These are phyloP conservation scores for Schoenoplectus tabernaemontani DNA, from an alignment of 202 grass and related monocot species.

Conservation along the genomic window DNA sequence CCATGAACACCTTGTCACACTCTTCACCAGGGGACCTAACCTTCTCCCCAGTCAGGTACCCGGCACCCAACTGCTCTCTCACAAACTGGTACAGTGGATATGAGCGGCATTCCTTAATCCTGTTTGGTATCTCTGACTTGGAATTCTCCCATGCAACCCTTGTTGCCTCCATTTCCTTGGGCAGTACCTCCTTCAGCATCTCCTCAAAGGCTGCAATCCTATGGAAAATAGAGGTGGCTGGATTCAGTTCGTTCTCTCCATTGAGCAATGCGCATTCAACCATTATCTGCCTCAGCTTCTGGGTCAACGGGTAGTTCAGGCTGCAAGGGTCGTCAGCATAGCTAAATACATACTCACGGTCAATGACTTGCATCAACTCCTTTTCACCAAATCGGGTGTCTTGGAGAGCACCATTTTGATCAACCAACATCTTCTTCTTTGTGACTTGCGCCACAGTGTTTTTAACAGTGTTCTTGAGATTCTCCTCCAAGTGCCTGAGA, in stretches of 20 bases:
- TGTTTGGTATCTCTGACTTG: constrained; percentile 28
- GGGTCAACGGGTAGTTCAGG: constrained; percentile 46
- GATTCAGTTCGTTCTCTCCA: constrained; percentile 35
- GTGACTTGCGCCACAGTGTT: constrained; percentile 39
- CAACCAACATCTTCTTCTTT: constrained; percentile 49
- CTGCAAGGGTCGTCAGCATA: constrained; percentile 60
- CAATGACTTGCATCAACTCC: constrained; percentile 45
- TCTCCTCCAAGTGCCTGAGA: constrained; percentile 79
- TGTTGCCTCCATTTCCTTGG: constrained; percentile 43
- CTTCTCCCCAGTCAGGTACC: constrained; percentile 78
- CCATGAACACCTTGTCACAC: constrained; percentile 63
- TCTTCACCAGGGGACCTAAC: constrained; percentile 64
- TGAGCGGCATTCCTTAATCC: constrained; percentile 56
- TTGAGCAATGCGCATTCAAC: constrained; percentile 50
- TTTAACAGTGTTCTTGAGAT: constrained; percentile 53
- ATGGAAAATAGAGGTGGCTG: constrained; percentile 49
- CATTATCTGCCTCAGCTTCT: constrained; percentile 55
- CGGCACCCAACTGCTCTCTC: constrained; percentile 47
- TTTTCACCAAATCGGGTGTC: constrained; percentile 54
- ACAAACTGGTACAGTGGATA: constrained; percentile 69
- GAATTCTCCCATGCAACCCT: constrained; percentile 49
- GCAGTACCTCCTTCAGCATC: constrained; percentile 37
- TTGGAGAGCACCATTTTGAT: constrained; percentile 32
- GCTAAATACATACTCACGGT: constrained; percentile 55
- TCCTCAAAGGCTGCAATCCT: constrained; percentile 44